These are phyloP conservation scores for Prinsepia uniflora DNA, from an alignment of 306 rosid species.

Conservation along the genomic window DNA sequence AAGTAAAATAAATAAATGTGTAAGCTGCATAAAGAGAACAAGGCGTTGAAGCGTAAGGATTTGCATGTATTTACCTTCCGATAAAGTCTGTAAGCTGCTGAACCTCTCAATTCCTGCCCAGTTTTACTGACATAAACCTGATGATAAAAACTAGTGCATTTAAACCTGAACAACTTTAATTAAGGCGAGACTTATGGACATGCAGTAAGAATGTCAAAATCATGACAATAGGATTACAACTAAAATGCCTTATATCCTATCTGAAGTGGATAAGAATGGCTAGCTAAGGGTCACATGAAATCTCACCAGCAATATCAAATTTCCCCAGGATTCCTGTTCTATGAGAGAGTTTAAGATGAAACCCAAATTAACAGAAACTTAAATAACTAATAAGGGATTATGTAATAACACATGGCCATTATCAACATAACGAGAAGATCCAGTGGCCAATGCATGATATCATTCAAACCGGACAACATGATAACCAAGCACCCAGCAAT, in stretches of 20 bases:
- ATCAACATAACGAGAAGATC: not conserved
- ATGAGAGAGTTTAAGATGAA: not conserved
- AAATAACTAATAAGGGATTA: not conserved
- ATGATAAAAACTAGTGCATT: constrained; percentile 20
- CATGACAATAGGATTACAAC: not conserved
- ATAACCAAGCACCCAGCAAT: not conserved
- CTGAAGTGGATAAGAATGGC: not conserved
- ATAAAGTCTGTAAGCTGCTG: constrained; percentile 52
- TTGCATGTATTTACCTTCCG: constrained; percentile 47
- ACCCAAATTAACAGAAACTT: not conserved
- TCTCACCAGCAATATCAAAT: constrained; percentile 1
- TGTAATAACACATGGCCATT: not conserved
- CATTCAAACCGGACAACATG: not conserved
- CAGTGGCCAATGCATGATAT: not conserved
- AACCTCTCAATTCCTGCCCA: constrained; percentile 74
- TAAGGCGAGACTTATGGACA: not conserved
- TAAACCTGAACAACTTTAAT: constrained; percentile 2
- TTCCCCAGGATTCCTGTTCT: not conserved
- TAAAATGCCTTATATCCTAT: not conserved
- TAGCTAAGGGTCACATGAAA: not conserved
- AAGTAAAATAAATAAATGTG: constrained; percentile 16
- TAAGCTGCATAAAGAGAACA: constrained; percentile 2
- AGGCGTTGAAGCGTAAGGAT: not conserved
- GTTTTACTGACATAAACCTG: constrained; percentile 73
- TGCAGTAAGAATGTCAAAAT: not conserved